A percentile compares a stretch with the other conserved stretches of the same genome.
Conservation (phyloP, 1,139 yeast species). For the Zygosaccharomyces pseudobailii region DNA sequence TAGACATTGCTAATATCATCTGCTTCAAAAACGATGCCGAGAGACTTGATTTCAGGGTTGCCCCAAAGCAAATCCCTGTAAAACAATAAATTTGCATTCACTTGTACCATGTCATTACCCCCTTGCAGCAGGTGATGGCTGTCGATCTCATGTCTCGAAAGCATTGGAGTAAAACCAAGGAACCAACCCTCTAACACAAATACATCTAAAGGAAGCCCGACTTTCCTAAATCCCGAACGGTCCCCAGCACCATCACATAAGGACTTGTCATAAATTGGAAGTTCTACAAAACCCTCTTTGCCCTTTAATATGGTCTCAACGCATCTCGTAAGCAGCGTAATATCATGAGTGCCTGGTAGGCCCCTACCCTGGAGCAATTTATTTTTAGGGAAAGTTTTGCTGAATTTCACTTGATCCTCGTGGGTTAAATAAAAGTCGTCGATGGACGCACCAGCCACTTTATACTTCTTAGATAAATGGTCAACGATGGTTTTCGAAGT, state of each 20-base stretch:
- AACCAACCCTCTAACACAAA: slow-evolving; percentile 94
- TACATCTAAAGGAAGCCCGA: slow-evolving; percentile 48
- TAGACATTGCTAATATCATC: slow-evolving; percentile 58
- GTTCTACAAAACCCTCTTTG: slow-evolving; percentile 22
- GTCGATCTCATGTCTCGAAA: slow-evolving; percentile 30
- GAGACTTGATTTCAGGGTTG: slow-evolving; percentile 55
- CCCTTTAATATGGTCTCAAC: slow-evolving; percentile 28
- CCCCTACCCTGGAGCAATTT: slow-evolving; percentile 72
- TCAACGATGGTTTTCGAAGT: slow-evolving; percentile 41
- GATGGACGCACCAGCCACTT: slow-evolving; percentile 59
- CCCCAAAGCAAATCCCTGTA: slow-evolving; percentile 57
- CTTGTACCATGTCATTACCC: slow-evolving; percentile 32
- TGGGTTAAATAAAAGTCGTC: slow-evolving; percentile 83
- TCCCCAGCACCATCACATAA: slow-evolving; percentile 76
- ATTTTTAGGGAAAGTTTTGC: slow-evolving; percentile 43
- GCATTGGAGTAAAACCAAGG: slow-evolving; percentile 60
- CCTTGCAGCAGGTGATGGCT: slow-evolving; percentile 11
- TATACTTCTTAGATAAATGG: slow-evolving; percentile 38
- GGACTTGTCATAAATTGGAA: slow-evolving; percentile 80
- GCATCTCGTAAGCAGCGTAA: slow-evolving; percentile 34
- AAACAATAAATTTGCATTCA: slow-evolving; percentile 46
- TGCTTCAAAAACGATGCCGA: slow-evolving; percentile 61
- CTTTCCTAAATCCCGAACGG: slow-evolving; percentile 39
- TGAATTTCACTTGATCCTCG: slow-evolving; percentile 49
- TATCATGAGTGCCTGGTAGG: slow-evolving; percentile 90